Conservation (phyloP, 2,329 filamentous ascomycete species). For the Aspergillus sp. region DNA sequence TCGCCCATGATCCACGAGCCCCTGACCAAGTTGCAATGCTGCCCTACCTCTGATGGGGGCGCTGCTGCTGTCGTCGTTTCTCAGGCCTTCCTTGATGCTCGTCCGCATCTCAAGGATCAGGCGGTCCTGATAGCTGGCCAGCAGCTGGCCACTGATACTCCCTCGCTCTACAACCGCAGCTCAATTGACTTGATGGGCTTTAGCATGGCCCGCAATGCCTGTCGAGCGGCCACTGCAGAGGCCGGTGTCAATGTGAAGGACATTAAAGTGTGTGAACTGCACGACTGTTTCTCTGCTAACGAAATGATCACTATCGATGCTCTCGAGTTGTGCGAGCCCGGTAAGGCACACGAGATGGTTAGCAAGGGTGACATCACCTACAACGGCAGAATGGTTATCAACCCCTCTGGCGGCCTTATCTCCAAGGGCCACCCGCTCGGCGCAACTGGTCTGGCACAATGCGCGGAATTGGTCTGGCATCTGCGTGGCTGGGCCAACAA, state of each 20-base stretch:
- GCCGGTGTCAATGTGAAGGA: constrained; percentile 58
- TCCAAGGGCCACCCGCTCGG: constrained; percentile 94
- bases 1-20: constrained; percentile 74
- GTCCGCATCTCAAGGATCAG: constrained; percentile 72
- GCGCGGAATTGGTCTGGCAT: constrained; percentile 92
- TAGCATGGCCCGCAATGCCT: constrained; percentile 72
- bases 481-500: constrained; percentile 95
- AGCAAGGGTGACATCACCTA: constrained; percentile 85
- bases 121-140: constrained; percentile 89
- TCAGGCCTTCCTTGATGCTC: constrained; percentile 75
- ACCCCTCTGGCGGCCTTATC: constrained; percentile 89
- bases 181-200: constrained; percentile 86
- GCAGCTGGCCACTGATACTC: constrained; percentile 75
- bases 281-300: constrained; percentile 95
- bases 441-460: constrained; percentile 91
- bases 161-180: constrained; percentile 68
- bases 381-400: constrained; percentile 73
- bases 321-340: constrained; percentile 67
- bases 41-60: constrained; percentile 87
- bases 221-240: constrained; percentile 62
- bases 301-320: constrained; percentile 88
- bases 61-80: constrained; percentile 86
- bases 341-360: constrained; percentile 88
- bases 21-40: constrained; percentile 97
- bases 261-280: constrained; percentile 79